Evolutionary conservation across 2,329 filamentous ascomycete genomes (phyloP).

Genomic region (Septoria linicola): DNA sequence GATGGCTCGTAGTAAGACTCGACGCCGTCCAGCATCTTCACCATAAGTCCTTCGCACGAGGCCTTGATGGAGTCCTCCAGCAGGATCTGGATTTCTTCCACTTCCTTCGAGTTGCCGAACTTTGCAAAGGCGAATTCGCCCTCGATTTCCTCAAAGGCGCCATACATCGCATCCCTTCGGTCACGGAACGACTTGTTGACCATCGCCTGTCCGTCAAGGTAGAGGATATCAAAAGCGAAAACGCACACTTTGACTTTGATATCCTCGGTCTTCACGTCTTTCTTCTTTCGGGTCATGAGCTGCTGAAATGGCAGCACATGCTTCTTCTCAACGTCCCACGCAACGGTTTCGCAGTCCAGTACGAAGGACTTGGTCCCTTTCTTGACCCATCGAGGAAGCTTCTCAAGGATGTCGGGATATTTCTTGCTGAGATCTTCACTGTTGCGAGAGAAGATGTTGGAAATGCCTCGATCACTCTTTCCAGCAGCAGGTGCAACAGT

Average conservation of each 20-base stretch:
- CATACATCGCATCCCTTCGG: conserved; percentile 70
- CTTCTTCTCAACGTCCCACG: conserved; percentile 92
- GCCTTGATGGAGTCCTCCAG: conserved; percentile 94
- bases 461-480: conserved; percentile 70
- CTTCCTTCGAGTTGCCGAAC: conserved; percentile 78
- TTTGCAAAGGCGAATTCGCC: conserved; percentile 92
- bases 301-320: conserved; percentile 97
- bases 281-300: conserved; percentile 95
- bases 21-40: conserved; percentile 94
- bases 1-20: conserved; percentile 96
- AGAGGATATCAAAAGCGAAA: conserved; percentile 93
- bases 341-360: conserved; percentile 96
- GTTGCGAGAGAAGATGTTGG: conserved; percentile 94
- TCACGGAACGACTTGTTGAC: conserved; percentile 86
- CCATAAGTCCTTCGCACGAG: conserved; percentile 96
- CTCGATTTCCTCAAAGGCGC: conserved; percentile 73
- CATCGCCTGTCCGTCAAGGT: conserved; percentile 83
- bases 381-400: conserved; percentile 87
- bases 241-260: conserved; percentile 97
- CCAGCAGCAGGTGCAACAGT: conserved; percentile 57
- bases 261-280: conserved; percentile 93
- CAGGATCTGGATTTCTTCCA: conserved; percentile 90
- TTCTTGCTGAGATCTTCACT: conserved; percentile 97
- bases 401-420: conserved; percentile 90
- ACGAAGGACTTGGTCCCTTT: conserved; percentile 90